Conservation (phyloP, 1,139 yeast genomes). For the Taiozyma sp. region DNA sequence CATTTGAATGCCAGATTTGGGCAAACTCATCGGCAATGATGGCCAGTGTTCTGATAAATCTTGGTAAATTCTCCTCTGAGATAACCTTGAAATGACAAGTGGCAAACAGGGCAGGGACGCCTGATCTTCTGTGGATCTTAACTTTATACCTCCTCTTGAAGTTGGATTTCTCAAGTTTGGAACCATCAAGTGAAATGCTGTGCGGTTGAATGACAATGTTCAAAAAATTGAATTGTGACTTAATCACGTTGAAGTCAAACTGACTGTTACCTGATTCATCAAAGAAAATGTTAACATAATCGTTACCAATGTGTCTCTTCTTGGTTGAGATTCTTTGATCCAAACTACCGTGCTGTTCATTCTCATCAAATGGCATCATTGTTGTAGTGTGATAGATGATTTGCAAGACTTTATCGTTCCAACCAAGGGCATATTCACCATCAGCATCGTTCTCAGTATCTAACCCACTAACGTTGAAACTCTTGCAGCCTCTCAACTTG, state of each 20-base stretch:
- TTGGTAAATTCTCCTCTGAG: constrained; percentile 53
- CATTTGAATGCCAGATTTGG: constrained; percentile 60
- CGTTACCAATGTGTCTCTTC: constrained; percentile 84
- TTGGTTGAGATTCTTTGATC: constrained; percentile 43
- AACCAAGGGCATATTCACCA: constrained; percentile 72
- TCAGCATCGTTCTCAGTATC: constrained; percentile 66
- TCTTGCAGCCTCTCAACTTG: constrained; percentile 47
- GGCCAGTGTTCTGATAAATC: constrained; percentile 63
- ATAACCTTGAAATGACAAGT: constrained; percentile 72
- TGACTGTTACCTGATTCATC: constrained; percentile 62
- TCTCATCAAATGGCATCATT: constrained; percentile 60
- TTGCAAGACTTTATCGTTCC: constrained; percentile 71
- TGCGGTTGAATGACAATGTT: constrained; percentile 77
- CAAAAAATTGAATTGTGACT: constrained; percentile 78
- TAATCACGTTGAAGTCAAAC: constrained; percentile 67
- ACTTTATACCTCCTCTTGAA: constrained; percentile 42
- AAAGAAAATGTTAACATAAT: constrained; percentile 74
- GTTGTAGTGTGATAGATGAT: constrained; percentile 77
- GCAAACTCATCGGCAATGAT: constrained; percentile 71
- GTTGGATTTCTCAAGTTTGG: neutral
- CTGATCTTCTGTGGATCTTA: constrained; percentile 58
- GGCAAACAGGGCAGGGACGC: constrained; percentile 74
- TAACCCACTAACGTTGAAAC: constrained; percentile 73
- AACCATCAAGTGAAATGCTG: constrained; percentile 21
- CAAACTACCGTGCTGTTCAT: constrained; percentile 29